A percentile compares a stretch with the other conserved stretches of the same genome.
Evolutionary conservation across 352 stramenopile species (phyloP).

Genomic region (Phytopythium kandeliae): DNA sequence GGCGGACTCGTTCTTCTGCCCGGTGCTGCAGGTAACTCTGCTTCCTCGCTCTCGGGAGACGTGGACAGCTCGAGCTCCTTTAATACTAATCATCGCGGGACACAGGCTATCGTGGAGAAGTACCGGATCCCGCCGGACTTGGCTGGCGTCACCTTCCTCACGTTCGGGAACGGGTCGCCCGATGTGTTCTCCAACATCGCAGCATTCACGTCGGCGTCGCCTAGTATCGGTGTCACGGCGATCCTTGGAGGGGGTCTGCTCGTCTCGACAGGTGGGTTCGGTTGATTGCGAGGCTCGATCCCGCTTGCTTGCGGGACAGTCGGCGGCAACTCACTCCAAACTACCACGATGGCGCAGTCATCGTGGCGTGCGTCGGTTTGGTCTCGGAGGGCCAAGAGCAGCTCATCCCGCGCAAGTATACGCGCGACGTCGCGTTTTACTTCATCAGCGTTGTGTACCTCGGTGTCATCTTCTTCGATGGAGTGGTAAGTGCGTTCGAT

Average conservation of each 20-base stretch:
- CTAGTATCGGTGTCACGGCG: constrained; percentile 62
- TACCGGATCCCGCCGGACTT: constrained; percentile 70
- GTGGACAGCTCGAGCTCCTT: too few species aligned
- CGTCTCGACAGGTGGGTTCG: constrained; percentile 53
- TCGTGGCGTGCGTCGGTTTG: constrained; percentile 63
- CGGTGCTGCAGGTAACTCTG: constrained; percentile 57
- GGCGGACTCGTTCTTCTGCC: constrained; percentile 80
- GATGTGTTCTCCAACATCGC: constrained; percentile 82
- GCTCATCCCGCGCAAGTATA: constrained; percentile 67
- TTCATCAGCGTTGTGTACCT: constrained; percentile 63
- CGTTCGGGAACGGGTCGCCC: constrained; percentile 73
- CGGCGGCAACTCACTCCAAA: too few species aligned
- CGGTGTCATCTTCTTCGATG: constrained; percentile 66
- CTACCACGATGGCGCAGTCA: constrained; percentile 23
- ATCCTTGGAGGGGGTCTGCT: constrained; percentile 69
- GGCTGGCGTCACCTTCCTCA: constrained; percentile 74
- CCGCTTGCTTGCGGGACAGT: too few species aligned
- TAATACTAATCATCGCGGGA: background rate
- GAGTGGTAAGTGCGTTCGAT: constrained; percentile 22
- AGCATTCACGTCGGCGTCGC: constrained; percentile 50
- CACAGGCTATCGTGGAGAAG: constrained; percentile 61
- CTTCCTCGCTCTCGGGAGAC: too few species aligned
- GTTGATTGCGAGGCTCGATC: too few species aligned
- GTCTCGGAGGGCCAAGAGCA: constrained; percentile 66
- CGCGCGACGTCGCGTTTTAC: constrained; percentile 76